phyloP scores from a whole-genome alignment of 805 yeast genomes.

The Zygosaccharomyces bailii region DNA sequence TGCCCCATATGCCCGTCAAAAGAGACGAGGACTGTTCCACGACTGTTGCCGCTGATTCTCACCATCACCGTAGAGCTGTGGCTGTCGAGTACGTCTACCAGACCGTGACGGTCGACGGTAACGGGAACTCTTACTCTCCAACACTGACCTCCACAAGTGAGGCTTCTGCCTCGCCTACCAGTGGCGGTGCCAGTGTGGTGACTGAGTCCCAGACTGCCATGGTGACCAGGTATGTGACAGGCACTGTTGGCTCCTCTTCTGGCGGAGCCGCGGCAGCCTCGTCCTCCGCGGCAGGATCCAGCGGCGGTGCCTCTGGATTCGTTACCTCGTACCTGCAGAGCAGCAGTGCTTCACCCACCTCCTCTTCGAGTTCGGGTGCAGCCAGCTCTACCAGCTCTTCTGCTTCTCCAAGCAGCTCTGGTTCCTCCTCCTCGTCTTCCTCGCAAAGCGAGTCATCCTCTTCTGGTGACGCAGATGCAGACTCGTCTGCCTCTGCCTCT shows the following conservation, averaged over 20 bases:
- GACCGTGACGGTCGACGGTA: slow-evolving; percentile 50
- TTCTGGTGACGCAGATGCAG: slow-evolving; percentile 12
- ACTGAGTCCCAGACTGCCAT: not conserved
- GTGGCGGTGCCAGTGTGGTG: slow-evolving; percentile 3
- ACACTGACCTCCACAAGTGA: slow-evolving; percentile 36
- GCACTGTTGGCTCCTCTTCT: not conserved
- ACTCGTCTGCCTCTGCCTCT: slow-evolving; percentile 28
- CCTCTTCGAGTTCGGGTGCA: slow-evolving; percentile 8
- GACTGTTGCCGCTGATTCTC: slow-evolving; percentile 35
- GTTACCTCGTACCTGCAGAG: slow-evolving; percentile 1
- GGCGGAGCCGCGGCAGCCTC: no score
- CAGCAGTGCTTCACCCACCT: not conserved
- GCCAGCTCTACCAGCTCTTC: slow-evolving; percentile 3
- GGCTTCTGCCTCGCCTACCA: slow-evolving; percentile 23
- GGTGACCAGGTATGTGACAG: slow-evolving; percentile 6
- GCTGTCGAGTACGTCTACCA: slow-evolving; percentile 52
- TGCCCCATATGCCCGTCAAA: slow-evolving; percentile 27
- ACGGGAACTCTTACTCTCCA: slow-evolving; percentile 34
- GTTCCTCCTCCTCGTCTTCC: not conserved
- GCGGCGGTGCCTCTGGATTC: not conserved
- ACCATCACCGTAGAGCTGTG: slow-evolving; percentile 51
- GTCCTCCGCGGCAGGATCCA: not conserved
- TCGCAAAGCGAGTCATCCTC: not conserved
- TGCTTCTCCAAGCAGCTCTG: slow-evolving; percentile 6
- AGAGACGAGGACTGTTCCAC: slow-evolving; percentile 31